These are phyloP conservation scores for Artomyces pyxidatus DNA, from an alignment of 768 basidiomycete genomes.

Conservation along the genomic window DNA sequence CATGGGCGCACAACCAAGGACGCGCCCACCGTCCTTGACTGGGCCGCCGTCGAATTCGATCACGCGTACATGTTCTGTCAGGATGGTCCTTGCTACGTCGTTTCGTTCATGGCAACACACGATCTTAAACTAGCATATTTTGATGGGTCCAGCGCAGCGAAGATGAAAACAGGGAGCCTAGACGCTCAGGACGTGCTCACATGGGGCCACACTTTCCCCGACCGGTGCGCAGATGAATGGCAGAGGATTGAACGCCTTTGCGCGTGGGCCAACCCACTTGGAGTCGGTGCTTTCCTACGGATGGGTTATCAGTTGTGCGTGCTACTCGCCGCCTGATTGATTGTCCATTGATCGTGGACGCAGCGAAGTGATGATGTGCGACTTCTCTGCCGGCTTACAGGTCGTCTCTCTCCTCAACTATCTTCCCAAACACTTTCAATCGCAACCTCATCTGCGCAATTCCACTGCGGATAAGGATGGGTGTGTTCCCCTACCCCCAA, in stretches of 20 bases:
- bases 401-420: slow-evolving; percentile 2
- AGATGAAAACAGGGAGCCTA: slow-evolving; percentile 22
- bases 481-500: neutral
- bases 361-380: slow-evolving; percentile 14
- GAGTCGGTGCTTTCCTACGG: slow-evolving; percentile 26
- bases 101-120: slow-evolving; percentile 6
- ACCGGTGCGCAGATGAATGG: slow-evolving; percentile 15
- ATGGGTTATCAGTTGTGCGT: slow-evolving; percentile 11
- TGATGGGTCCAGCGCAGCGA: slow-evolving; percentile 7
- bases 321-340: too few species aligned
- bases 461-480: too few species aligned
- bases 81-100: neutral
- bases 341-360: too few species aligned
- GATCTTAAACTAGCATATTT: slow-evolving; percentile 9
- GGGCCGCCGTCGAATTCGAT: slow-evolving; percentile 14
- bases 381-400: slow-evolving; percentile 5
- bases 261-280: slow-evolving; percentile 23
- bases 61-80: slow-evolving; percentile 1
- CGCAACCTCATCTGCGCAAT: too few species aligned
- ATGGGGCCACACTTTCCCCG: slow-evolving; percentile 22
- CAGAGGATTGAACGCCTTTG: slow-evolving; percentile 24
- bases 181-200: slow-evolving; percentile 30
- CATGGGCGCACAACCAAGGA: slow-evolving; percentile 2
- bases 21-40: slow-evolving; percentile 6
- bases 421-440: neutral